Evolutionary conservation across 1,284 basidiomycete species (phyloP).

Genomic region (Schizophyllum commune): DNA sequence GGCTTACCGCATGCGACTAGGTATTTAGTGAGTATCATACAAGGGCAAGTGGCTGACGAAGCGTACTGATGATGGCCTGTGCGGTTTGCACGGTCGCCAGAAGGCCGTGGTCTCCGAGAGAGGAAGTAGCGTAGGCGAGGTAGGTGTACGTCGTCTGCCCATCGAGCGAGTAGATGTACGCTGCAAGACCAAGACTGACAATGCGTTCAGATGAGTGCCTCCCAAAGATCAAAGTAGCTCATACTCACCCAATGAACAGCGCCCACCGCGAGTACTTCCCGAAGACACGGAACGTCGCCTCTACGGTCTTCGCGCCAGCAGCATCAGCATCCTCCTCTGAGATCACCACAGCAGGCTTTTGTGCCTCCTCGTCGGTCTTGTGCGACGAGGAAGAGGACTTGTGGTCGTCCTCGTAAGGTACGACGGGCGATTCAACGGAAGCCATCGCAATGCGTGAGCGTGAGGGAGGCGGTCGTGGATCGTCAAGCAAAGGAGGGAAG

Average conservation of each 20-base stretch:
- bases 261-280: slow-evolving; percentile 51
- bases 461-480: too few species aligned
- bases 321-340: neutral
- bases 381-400: neutral
- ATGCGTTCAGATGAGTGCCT: neutral
- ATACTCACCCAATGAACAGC: slow-evolving; percentile 49
- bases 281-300: slow-evolving; percentile 48
- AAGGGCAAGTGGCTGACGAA: too few species aligned
- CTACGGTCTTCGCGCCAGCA: slow-evolving; percentile 36
- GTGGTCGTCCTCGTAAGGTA: too few species aligned
- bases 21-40: too few species aligned
- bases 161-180: slow-evolving; percentile 75
- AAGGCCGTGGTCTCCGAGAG: slow-evolving; percentile 39
- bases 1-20: slow-evolving; percentile 55
- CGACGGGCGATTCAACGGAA: too few species aligned
- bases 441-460: too few species aligned
- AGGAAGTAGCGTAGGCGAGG: slow-evolving; percentile 55
- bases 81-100: slow-evolving; percentile 3
- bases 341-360: neutral
- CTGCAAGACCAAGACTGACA: slow-evolving; percentile 53
- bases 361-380: neutral
- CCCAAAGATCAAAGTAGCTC: neutral
- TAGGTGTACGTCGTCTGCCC: slow-evolving; percentile 63
- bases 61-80: neutral
- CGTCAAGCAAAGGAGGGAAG: too few species aligned